Evolutionary conservation across 225 moss, liverwort and hornwort genomes (phyloP), one percentile per base, ranked within the genome.

Genomic region (Polytrichum commune): DNA sequence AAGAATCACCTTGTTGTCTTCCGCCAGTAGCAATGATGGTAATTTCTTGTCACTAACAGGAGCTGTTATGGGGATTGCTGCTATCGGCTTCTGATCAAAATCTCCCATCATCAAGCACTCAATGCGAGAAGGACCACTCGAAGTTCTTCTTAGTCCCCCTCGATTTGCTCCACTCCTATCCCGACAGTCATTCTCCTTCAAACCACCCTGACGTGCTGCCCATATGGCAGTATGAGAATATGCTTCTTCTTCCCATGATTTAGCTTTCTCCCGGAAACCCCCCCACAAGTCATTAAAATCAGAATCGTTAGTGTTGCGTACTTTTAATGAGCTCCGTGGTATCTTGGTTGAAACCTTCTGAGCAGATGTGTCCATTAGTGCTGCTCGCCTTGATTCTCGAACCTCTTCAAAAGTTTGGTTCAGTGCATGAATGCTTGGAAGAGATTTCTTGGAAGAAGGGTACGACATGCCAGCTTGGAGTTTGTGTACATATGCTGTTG

Each of bases 391-490:
- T 38, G 68, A 64, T 57, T 65, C 80, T 64, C 65, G 74, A 64
- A 74, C 80, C 64, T 77, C 80, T 66, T 77, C 80, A 69, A 71
- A 23, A 55, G 66, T 74, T 77, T 74, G 76, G 32, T 53, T 73
- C 46, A 46, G 46, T 8, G 72, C 60, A 64, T 80, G 80, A 27
- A 74, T 65, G 68, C 63, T 77, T 13, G 80, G 74, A 56, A 77
- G 64, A 68, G 56, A 27, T 24, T 72, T 70, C 30, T 78, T 78
- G 27, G 69, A 20, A 74, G 86, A 20, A 74, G 86, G 81, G 60
- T 78, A 72, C 19, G 75, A 81, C 86, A 87, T 87, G 62, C 83
- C 86, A 75, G 86, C 86, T 78, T 78, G 86, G 19, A 87, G 78
- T 77, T 87, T 87, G 64, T 74, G 86, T 63, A 87, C 77, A 66